Base-by-base conservation (phyloP, 2,329 filamentous ascomycete genomes). In the Colletotrichum somersetense region DNA sequence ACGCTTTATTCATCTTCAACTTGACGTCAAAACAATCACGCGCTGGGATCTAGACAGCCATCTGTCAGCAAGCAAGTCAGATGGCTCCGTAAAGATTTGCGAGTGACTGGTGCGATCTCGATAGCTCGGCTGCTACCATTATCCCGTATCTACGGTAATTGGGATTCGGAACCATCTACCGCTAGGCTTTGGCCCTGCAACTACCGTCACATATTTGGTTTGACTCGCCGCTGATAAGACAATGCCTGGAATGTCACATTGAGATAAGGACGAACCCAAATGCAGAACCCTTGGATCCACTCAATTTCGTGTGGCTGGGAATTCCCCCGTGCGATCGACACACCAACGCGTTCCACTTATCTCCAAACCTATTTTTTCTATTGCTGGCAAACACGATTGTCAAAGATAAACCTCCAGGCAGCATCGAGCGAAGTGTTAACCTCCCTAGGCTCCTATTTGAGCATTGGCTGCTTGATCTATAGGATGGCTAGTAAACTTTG, bases 181-280 rank as follows among this genome's bases (percentile, higher is more conserved):
- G 48, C 64, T 38, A 58, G 26, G 53, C 16, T 63, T 8, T 50
- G 46, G 16, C 46, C 30, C 18, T 69, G 69, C 66, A 69, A 40
- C 59, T 48, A 61, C 57, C 62, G 30, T 33, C 56, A 66, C 44
- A 30, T 44, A 30, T 35, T 38, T 66, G 26, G 62, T 55, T 59
- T 11, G 33, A 42, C 44, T 46, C 23, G n/a, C 35, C 12, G 23
- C 40, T 53, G 59, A 69, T 69, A 69, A 69, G 66, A 56, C 14
- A 44, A 64, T 55, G 52, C 14, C n/a, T 48, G 5, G 46, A 62
- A 72, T 52, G 52, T 44, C 52, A 55, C 53, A 35, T 56, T 46
- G 33, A 72, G 69, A 69, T 72, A 72, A 72, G 58, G 16, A 42
- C 8, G 33, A 14, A 26, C n/a, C 30, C 33, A 35, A 52, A 56